Evolutionary conservation across 129 eudicot genomes (phyloP).

Genomic region (Chrysanthemum makinoi): DNA sequence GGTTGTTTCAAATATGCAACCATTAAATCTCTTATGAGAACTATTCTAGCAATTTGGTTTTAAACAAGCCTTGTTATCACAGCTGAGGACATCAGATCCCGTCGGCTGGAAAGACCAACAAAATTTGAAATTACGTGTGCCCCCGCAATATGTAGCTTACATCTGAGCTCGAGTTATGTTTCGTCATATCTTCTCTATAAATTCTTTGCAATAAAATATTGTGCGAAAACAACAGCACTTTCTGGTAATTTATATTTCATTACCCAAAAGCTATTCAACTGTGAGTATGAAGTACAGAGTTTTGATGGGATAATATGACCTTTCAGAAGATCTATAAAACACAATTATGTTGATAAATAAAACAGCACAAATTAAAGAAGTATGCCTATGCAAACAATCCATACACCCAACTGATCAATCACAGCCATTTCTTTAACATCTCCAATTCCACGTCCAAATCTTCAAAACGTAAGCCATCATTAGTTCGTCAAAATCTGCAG

Average conservation of each 20-base stretch:
- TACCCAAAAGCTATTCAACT: background rate
- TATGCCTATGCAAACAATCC: constrained; percentile 8
- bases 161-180: too few species aligned
- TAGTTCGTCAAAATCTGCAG: background rate
- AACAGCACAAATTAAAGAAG: constrained; percentile 2
- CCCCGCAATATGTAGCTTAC: too few species aligned
- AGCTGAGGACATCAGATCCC: too few species aligned
- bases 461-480: background rate
- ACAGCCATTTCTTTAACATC: constrained; percentile 16
- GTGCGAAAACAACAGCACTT: too few species aligned
- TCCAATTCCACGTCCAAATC: constrained; percentile 3
- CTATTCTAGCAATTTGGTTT: too few species aligned
- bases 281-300: background rate
- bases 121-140: too few species aligned
- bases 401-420: constrained; percentile 16
- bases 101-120: too few species aligned
- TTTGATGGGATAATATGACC: background rate
- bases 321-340: constrained; percentile 23
- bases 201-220: too few species aligned
- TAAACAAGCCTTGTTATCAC: too few species aligned
- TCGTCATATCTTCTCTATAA: too few species aligned
- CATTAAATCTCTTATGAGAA: background rate
- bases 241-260: too few species aligned
- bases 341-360: constrained; percentile 14
- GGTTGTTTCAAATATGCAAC: background rate